Evolutionary conservation across 1,139 yeast genomes (phyloP), one percentile per base, ranked within the genome.

Genomic region (Barnettozyma hawaiiensis): DNA sequence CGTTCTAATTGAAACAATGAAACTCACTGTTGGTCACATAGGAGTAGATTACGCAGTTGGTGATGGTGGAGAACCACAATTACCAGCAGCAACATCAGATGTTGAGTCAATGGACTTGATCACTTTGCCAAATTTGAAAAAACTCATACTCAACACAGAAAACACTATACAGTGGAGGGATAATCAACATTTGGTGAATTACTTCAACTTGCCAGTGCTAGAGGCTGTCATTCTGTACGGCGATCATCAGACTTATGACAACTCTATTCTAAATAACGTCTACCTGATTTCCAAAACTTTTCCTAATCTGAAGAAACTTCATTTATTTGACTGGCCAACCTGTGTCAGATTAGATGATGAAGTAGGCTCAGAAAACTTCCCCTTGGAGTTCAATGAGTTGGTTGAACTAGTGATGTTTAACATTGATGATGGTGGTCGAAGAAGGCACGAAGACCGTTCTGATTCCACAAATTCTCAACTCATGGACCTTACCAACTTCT

Each of bases 251-350:
- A 31, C 35, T n/a, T 23, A 31, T n/a, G 23, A 31, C 12, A 4
- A 31, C 23, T 18, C 24, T 24, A 31, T 31, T 19, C 14, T 31
- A 11, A 12, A 16, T 14, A 31, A 31, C 10, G n/a, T 24, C 5
- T 31, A 19, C 10, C 22, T 19, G 7, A 31, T 31, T 16, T 31
- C 35, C 10, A 18, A 8, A 9, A 20, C 16, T 4, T 31, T 19
- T 12, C 35, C 35, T 11, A 20, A 31, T n/a, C 19, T 31, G 35
- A 18, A 19, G 23, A 31, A 31, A 4, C 35, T 31, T 11, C 35
- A 31, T 31, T 11, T 31, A 16, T 31, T 31, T 31, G 35, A 31
- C 23, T 31, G 35, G 35, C 35, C 35, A 4, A 19, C 15, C 9
- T 31, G 35, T 8, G 5, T 19, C 4, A 12, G 11, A 18, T n/a